These are phyloP conservation scores for Pseudocercospora crystallina DNA, from an alignment of 2,329 filamentous ascomycete species.

Conservation along the genomic window DNA sequence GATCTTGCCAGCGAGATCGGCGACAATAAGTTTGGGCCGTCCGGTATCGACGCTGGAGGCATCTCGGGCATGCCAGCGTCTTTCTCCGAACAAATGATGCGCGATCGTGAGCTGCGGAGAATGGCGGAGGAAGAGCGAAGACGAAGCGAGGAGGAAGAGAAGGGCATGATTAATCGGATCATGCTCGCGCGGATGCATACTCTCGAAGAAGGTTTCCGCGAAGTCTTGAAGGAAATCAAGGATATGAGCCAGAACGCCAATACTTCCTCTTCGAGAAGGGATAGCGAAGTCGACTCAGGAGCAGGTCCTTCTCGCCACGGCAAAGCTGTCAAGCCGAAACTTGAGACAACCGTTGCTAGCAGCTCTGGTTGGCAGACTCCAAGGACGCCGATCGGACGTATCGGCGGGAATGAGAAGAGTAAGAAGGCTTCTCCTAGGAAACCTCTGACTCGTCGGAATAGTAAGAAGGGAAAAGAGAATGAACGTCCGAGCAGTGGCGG, in stretches of 20 bases:
- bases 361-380: conserved; percentile 22
- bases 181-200: conserved; percentile 90
- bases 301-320: conserved; percentile 6
- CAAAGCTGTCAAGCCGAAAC: conserved; percentile 17
- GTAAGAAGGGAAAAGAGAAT: conserved; percentile 23
- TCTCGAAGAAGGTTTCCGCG: conserved; percentile 84
- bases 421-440: conserved; percentile 30
- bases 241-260: conserved; percentile 28
- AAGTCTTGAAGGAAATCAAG: conserved; percentile 50
- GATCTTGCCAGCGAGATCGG: conserved; percentile 73
- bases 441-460: conserved; percentile 15
- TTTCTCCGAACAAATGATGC: conserved; percentile 51
- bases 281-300: conserved; percentile 30
- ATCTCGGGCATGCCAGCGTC: conserved; percentile 37
- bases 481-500: conserved; percentile 20
- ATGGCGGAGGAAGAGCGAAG: conserved; percentile 39
- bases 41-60: conserved; percentile 45
- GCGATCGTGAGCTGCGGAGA: conserved; percentile 53
- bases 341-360: conserved; percentile 10
- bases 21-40: conserved; percentile 58
- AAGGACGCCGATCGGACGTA: conserved; percentile 27
- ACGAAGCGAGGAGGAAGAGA: conserved; percentile 51
- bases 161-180: conserved; percentile 74
- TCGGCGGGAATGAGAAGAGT: conserved; percentile 25
- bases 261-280: conserved; percentile 24